Base-by-base conservation (phyloP, 148 eudicot genomes). In the Talinum fruticosum region DNA sequence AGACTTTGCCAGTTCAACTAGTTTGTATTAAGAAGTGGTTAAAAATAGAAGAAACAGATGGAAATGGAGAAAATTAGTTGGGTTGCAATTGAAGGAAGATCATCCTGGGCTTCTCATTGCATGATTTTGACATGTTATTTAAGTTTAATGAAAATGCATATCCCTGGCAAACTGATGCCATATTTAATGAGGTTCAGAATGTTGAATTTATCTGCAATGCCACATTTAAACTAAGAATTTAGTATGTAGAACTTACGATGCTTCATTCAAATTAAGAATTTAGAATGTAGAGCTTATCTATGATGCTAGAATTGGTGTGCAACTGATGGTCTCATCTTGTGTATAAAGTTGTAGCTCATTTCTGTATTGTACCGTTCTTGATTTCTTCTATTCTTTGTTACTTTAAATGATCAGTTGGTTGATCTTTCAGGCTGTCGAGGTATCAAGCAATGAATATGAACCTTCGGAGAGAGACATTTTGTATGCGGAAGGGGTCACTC, bases 401-500 rank as follows among this genome's bases (percentile, higher is more conserved):
- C 73, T 51, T 35, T 35, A 2, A 32, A 12, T 69, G 44, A 54
- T 78, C 26, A 79, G 36, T 45, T 76, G 47, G 49, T 71, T 62
- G 38, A 34, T 44, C 41, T 80, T 69, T 77, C 77, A 96, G 99
- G 99, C 98, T 71, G 99, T 91, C 78, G 98, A 96, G 87, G 90
- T 96, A 69, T 96, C 99, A 34, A 93, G 97, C 85, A 93, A 91
- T 66, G 99, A 96, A 77, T 96, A 96, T 54, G 99, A 96, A 82
- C 99, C 99, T 49, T 86, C 95, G 66, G 99, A 96, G 76, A 82
- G 88, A 76, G 99, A 96, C 87, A 96, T 96, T 77, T 80, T 96
- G 66, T 96, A 87, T 79, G 93, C 98, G 66, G 99, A 96, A 89
- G 99, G 99, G 47, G 96, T 96, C 76, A 93, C 99, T 73, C 97